Evolutionary conservation across 148 eudicot genomes (phyloP), one percentile per base, ranked within the genome.

Genomic region (Gaultheria prostrata): DNA sequence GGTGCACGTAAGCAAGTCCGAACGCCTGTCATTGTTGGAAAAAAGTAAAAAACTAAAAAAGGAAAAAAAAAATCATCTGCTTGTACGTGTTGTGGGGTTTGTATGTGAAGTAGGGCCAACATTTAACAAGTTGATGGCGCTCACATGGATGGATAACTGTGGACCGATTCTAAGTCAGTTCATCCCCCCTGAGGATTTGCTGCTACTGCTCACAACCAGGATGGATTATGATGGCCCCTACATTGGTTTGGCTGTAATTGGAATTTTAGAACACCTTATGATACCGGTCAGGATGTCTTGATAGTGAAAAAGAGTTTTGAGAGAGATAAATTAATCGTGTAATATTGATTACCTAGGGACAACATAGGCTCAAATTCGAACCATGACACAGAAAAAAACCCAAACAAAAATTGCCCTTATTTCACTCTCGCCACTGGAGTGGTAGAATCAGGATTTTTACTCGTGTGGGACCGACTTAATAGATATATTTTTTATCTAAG

Each of bases 141-240:
- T 77, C 80, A 77, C 80, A 51, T 77, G 61, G 72, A 30, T 67
- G 61, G 72, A 67, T 30, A 67, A 77, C 80, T 77, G 79, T 75
- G 78, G 54, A 75, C 80, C 80, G 61, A 3, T 61, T 28, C 33
- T 77, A 46, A 84, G 33, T 67, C 35, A 80, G 86, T 92, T 81
- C 95, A 91, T 91, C 93, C 95, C 90, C 93, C 93, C 90, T 67
- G 72, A 67, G 72, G 18, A 39, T 59, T 59, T 59, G 72, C 72
- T 39, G 82, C 73, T 85, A 86, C 89, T 90, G 79, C 84, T 83
- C 67, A 4, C 67, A 8, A 59, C 8, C 67, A 59, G 28, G 28
- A 59, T 59, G 67, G 67, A 21, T 6, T 15, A 15, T 53, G 4
- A 53, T 12, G 56, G 56, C 56, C 11, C 56, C 11, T 54, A 54